Conservation (phyloP, 1,284 basidiomycete species). For the Meripilus lineatus region DNA sequence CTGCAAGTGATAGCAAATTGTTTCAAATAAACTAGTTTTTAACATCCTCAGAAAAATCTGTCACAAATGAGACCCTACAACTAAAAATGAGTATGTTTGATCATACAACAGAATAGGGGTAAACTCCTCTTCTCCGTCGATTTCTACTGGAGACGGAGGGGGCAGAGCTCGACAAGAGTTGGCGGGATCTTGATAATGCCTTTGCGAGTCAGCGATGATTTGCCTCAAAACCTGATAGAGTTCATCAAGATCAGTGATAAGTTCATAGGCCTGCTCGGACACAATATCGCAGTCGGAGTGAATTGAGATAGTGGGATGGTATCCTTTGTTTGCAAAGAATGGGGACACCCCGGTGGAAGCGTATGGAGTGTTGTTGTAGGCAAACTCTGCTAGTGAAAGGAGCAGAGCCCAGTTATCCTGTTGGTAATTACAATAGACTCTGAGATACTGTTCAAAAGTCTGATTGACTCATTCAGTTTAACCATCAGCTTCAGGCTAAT, state of each 20-base stretch:
- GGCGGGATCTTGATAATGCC: constrained; percentile 8
- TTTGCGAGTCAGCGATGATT: constrained; percentile 4
- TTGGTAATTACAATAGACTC: constrained; percentile 25
- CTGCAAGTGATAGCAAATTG: too few relatives aligned
- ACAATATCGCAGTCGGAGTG: constrained; percentile 12
- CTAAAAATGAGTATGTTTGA: too few relatives aligned
- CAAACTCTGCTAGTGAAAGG: constrained; percentile 12
- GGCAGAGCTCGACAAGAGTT: constrained; percentile 5
- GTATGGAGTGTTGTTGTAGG: constrained; percentile 6
- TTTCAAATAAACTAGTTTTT: too few relatives aligned
- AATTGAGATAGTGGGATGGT: constrained; percentile 22
- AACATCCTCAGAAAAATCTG: too few relatives aligned
- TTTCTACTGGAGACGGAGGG: too few relatives aligned
- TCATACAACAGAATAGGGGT: too few relatives aligned
- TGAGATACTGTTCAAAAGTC: constrained; percentile 29
- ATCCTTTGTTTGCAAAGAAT: constrained; percentile 8
- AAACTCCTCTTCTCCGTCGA: too few relatives aligned
- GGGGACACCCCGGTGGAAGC: constrained; percentile 7
- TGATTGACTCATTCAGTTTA: constrained; percentile 34
- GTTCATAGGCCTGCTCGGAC: constrained; percentile 12
- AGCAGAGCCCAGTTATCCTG: constrained; percentile 33
- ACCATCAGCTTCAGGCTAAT: constrained; percentile 37
- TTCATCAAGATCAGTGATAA: constrained; percentile 12
- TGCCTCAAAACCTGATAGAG: neutral
- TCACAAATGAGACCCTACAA: too few relatives aligned